These are phyloP conservation scores for Naegleria lovaniensis DNA, from an alignment of 208 protist genomes.

Conservation along the genomic window DNA sequence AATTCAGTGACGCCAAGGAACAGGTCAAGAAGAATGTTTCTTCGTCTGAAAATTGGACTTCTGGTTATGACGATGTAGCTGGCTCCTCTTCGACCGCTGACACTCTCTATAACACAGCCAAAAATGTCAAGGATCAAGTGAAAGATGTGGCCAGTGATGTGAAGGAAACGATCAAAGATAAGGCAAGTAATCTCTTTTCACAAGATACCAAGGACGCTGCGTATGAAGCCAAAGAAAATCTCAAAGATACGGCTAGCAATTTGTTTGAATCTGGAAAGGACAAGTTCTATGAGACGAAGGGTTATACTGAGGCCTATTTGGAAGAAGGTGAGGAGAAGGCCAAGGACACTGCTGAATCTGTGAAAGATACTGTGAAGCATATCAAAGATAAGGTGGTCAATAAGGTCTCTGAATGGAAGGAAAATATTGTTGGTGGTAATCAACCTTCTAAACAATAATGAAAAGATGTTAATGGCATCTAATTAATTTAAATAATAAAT, in stretches of 20 bases:
- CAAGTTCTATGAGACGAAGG: background rate
- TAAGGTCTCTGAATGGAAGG: too few species aligned
- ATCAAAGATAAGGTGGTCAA: background rate
- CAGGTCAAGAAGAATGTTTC: too few species aligned
- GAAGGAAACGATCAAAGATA: background rate
- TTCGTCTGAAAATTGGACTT: too few species aligned
- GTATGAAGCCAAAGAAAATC: background rate
- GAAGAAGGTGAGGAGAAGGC: background rate
- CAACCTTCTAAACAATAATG: too few species aligned
- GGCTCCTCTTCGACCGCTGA: too few species aligned
- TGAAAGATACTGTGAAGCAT: background rate
- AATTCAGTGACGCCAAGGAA: background rate
- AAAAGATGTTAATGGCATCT: too few species aligned
- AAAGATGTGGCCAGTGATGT: background rate
- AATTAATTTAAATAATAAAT: too few species aligned
- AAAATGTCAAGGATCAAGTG: background rate
- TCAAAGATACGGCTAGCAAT: background rate
- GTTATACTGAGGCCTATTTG: background rate
- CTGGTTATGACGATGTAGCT: too few species aligned
- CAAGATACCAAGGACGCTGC: background rate
- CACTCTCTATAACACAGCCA: background rate
- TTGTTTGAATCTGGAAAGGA: background rate
- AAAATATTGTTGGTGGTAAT: too few species aligned
- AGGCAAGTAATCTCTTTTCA: background rate
- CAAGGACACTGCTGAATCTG: background rate